Evolutionary conservation across 1,284 basidiomycete species (phyloP).

Genomic region (Leccinum glutinopallens): DNA sequence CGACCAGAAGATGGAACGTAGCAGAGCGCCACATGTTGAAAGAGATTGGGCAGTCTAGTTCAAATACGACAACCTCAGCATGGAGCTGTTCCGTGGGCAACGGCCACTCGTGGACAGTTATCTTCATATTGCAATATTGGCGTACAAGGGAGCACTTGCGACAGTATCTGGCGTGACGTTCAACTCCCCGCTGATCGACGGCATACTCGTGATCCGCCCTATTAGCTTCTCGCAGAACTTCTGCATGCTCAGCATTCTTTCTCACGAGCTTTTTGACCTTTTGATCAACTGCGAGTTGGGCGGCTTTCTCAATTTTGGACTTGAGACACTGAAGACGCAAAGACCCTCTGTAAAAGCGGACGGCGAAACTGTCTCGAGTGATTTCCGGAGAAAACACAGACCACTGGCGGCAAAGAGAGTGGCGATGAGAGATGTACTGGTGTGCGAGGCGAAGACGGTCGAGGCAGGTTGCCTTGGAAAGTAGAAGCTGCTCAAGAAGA

Average conservation of each 20-base stretch:
- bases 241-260: slow-evolving; percentile 21
- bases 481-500: slow-evolving; percentile 43
- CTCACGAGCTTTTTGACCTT: neutral
- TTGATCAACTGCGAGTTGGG: neutral
- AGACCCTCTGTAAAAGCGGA: slow-evolving; percentile 35
- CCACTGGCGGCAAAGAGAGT: slow-evolving; percentile 16
- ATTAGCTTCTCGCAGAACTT: slow-evolving; percentile 17
- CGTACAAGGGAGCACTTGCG: slow-evolving; percentile 36
- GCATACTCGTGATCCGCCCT: slow-evolving; percentile 8
- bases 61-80: slow-evolving; percentile 44
- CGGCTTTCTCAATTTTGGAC: slow-evolving; percentile 29
- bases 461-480: slow-evolving; percentile 36
- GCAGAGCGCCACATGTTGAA: slow-evolving; percentile 49
- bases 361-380: slow-evolving; percentile 26
- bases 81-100: slow-evolving; percentile 36
- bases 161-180: slow-evolving; percentile 23
- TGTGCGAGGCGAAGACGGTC: slow-evolving; percentile 32
- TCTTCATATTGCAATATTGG: slow-evolving; percentile 37
- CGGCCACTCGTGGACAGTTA: slow-evolving; percentile 52
- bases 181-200: neutral
- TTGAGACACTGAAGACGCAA: slow-evolving; percentile 28
- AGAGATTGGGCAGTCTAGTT: slow-evolving; percentile 42
- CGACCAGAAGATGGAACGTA: slow-evolving; percentile 42
- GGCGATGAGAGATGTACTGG: slow-evolving; percentile 36
- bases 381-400: slow-evolving; percentile 27